These are phyloP conservation scores for Aspergillus mulundensis DNA, from an alignment of 495 filamentous ascomycete species.

Conservation along the genomic window DNA sequence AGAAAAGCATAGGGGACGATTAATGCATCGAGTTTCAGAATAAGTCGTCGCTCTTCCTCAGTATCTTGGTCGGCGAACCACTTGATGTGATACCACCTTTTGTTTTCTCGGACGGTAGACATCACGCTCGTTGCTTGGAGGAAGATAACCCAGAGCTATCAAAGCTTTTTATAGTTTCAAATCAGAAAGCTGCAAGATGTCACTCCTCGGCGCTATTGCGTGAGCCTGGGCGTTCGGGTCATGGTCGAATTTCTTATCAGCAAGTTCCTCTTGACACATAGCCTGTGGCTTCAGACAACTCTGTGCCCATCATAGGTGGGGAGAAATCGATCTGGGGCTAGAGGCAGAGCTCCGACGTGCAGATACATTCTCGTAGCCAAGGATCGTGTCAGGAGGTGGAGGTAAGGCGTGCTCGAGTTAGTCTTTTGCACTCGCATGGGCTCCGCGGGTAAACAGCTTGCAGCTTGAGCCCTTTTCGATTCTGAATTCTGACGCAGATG, in stretches of 20 bases:
- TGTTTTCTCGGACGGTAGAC: conserved; percentile 7
- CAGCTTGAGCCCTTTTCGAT: neutral
- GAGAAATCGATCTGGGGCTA: neutral
- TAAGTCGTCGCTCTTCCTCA: conserved; percentile 36
- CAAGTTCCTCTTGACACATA: neutral
- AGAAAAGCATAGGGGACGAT: conserved; percentile 40
- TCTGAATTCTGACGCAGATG: too few species aligned
- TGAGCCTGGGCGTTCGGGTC: neutral
- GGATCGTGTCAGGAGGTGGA: conserved; percentile 12
- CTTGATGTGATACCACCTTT: conserved; percentile 28
- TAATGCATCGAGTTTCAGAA: conserved; percentile 43
- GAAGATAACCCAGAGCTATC: neutral
- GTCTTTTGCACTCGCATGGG: neutral
- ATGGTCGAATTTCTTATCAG: neutral
- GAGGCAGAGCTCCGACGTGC: neutral
- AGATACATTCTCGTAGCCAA: neutral
- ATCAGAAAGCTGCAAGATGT: neutral
- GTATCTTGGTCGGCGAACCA: conserved; percentile 43
- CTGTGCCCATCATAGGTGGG: neutral
- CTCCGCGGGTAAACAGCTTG: neutral
- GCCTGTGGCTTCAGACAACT: neutral
- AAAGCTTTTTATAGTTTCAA: neutral
- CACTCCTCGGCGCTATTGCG: neutral
- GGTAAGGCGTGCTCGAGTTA: conserved; percentile 11
- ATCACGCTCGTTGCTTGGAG: neutral